Evolutionary conservation across 1,139 yeast genomes (phyloP), one percentile per base, ranked within the genome.

Genomic region (Eremothecium sinecaudum): DNA sequence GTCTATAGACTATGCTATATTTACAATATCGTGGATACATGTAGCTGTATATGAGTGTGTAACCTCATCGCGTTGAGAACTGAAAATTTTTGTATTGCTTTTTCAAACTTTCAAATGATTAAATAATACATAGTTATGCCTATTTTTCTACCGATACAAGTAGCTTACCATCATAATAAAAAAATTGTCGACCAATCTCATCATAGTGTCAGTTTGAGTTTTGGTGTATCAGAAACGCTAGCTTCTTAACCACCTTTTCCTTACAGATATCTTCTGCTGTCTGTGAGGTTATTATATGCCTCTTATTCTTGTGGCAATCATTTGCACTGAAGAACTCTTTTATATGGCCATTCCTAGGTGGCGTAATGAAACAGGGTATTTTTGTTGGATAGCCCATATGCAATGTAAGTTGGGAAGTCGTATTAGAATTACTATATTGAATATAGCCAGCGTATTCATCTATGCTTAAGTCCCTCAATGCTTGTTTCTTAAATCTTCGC

Each of bases 251-350:
- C 10, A 41, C 41, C 28, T 45, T 47, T 24, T 47, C 40, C 28
- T 33, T 34, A n/a, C 38, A 36, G 7, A 47, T 44, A 24, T 47
- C 49, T 24, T 46, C 50, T 12, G 50, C 44, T 14, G 45, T 46
- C 20, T 38, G 40, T 9, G 51, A 43, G 2, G 11, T 17, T 13
- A 12, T 15, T 3, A 21, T 29, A 16, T 9, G 16, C 4, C 9
- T 11, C 20, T 16, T 19, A 18, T 9, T 27, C 10, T 17, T 19
- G 9, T 10, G 8, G 13, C 4, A 16, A 3, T 2, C 3, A 10
- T 34, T 20, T 11, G 22, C 32, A 5, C 41, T 25, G 24, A 47
- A 47, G 30, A 33, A 46, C 23, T 40, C 37, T 24, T 34, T 38
- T 15, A 46, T 32, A 21, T 33, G 38, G 12, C 32, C 22, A 33